Base-by-base conservation (phyloP, 148 eudicot species). In the Pharnaceum exiguum region DNA sequence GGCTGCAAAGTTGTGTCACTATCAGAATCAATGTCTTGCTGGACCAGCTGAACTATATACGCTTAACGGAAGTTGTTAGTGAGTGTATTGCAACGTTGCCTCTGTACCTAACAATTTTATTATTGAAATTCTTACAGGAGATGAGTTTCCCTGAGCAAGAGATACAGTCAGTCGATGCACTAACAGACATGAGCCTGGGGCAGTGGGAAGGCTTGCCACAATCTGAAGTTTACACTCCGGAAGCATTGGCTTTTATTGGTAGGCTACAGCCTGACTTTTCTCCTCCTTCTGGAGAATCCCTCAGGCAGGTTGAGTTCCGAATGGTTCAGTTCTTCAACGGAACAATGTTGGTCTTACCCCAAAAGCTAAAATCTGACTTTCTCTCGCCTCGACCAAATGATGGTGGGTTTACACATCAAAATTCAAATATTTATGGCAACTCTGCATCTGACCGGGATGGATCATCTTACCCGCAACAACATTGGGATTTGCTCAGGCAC, bases 211-310 rank as follows among this genome's bases (percentile, higher is more conserved):
- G 95, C 22, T 82, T 86, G 77, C 78, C 75, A 21, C 77, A 79
- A 26, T 81, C 96, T 17, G 96, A 93, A 42, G 75, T 83, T 59
- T 82, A 81, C 71, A 85, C 98, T 2, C 81, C 79, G 1, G 98
- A 93, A 64, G 74, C 77, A 31, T 23, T 70, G 49, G 73, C 68
- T 62, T 49, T 88, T 13, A 75, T 83, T 36, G 96, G 88, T 30
- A 68, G 79, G 53, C 74, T 76, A 59, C 96, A 93, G 57, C 98
- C 98, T 19, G 98, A 93, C 75, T 93, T 88, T 57, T 71, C 75
- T 4, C 82, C 95, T 17, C 98, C 98, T 63, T 88, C 89, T 15
- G 98, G 96, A 31, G 98, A 93, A 65, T 93, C 98, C 25, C 83
- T 88, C 52, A 74, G 98, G 63, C 90, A 93, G 70, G 95, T 93